phyloP scores from a whole-genome alignment of 1,284 basidiomycete species.

The Trichosporon sp. region DNA sequence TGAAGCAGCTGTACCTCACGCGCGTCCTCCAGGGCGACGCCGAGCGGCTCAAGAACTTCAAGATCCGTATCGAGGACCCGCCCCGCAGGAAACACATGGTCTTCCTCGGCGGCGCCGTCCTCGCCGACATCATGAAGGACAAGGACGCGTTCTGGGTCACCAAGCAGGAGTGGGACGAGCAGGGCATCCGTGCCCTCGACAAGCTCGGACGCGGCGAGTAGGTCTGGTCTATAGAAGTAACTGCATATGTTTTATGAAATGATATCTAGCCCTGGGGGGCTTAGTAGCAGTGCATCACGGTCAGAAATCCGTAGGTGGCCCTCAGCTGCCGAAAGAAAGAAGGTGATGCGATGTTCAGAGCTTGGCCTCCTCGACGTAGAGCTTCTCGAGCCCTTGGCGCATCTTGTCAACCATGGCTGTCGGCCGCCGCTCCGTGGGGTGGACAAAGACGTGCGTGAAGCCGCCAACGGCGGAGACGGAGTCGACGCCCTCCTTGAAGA shows the following conservation, averaged over 20 bases:
- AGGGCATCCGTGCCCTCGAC: constrained; percentile 72
- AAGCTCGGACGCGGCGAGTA: constrained; percentile 58
- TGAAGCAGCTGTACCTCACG: constrained; percentile 96
- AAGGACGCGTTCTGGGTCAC: constrained; percentile 93
- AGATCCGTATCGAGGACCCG: constrained; percentile 96
- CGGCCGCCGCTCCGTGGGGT: constrained; percentile 13
- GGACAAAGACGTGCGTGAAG: constrained; percentile 20
- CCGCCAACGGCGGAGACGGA: constrained; percentile 14
- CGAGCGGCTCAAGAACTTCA: constrained; percentile 92
- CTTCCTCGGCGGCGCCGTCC: constrained; percentile 91
- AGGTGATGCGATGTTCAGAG: not conserved
- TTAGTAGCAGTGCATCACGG: too few species aligned
- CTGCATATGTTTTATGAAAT: constrained; percentile 9
- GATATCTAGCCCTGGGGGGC: constrained; percentile 5
- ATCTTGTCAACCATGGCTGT: constrained; percentile 12
- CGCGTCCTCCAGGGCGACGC: constrained; percentile 82
- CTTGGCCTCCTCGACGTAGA: not conserved
- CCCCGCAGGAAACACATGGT: constrained; percentile 99
- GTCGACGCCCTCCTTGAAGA: constrained; percentile 10
- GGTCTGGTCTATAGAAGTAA: constrained; percentile 12
- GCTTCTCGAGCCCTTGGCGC: constrained; percentile 10
- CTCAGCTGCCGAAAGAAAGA: too few species aligned
- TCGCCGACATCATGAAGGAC: constrained; percentile 97
- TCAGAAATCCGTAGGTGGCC: too few species aligned
- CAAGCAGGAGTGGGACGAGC: constrained; percentile 86